phyloP scores from a whole-genome alignment of 352 stramenopile genomes.

The Phytopythium litorale region DNA sequence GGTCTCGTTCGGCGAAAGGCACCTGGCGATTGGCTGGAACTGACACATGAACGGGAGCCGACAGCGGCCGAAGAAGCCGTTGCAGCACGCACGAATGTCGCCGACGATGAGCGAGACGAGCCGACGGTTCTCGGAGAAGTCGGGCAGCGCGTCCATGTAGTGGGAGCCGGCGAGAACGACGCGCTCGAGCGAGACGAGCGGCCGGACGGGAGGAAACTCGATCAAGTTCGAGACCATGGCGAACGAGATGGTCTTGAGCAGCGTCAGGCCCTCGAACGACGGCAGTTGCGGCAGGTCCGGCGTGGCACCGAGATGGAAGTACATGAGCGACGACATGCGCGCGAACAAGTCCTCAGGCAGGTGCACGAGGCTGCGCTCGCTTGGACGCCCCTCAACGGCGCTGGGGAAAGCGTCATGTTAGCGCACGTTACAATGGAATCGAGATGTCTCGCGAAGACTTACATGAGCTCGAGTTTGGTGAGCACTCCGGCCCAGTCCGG shows the following conservation, averaged over 20 bases:
- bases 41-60: background rate
- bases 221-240: background rate
- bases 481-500: background rate
- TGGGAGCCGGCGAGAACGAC: background rate
- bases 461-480: constrained; percentile 7
- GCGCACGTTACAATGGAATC: too few species aligned
- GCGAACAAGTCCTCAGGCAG: constrained; percentile 6
- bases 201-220: constrained; percentile 1
- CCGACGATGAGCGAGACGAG: background rate
- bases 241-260: constrained; percentile 7
- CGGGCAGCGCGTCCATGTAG: constrained; percentile 4
- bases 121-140: background rate
- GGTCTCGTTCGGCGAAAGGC: background rate
- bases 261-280: constrained; percentile 5
- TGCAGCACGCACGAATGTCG: constrained; percentile 6
- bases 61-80: constrained; percentile 6
- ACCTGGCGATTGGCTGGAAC: background rate
- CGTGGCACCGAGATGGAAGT: constrained; percentile 6
- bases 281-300: constrained; percentile 2
- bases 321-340: constrained; percentile 9
- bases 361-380: constrained; percentile 1
- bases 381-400: background rate
- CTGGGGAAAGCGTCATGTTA: background rate
- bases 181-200: constrained; percentile 2
- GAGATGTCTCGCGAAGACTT: background rate